These are phyloP conservation scores for Hysterangium stoloniferum DNA, from an alignment of 768 basidiomycete genomes.

Conservation along the genomic window DNA sequence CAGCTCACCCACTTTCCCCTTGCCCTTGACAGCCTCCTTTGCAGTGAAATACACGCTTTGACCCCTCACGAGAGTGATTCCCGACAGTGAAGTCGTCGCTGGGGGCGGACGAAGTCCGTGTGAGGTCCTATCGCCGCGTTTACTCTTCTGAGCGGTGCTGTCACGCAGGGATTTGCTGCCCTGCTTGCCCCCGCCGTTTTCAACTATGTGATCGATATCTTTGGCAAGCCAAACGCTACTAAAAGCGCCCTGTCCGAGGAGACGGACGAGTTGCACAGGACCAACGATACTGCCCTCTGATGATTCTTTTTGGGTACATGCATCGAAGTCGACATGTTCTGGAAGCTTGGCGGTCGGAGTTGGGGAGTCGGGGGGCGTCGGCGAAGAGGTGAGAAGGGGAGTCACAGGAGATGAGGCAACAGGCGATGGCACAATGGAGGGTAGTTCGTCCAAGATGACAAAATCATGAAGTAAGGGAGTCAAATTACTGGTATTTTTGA, in stretches of 20 bases:
- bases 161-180: slow-evolving; percentile 7
- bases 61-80: slow-evolving; percentile 1
- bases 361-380: not conserved
- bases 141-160: slow-evolving; percentile 13
- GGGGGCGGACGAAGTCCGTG: slow-evolving; percentile 13
- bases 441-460: not conserved
- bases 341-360: not conserved
- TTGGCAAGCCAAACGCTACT: slow-evolving; percentile 69
- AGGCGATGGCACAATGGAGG: not conserved
- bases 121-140: slow-evolving; percentile 19
- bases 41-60: slow-evolving; percentile 18
- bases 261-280: slow-evolving; percentile 40
- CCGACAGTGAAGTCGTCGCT: not conserved
- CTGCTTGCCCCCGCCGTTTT: not conserved
- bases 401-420: not conserved
- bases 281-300: slow-evolving; percentile 5
- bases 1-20: too few species aligned
- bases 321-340: not conserved
- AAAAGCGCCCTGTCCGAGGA: slow-evolving; percentile 67
- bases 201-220: slow-evolving; percentile 26
- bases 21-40: slow-evolving; percentile 15
- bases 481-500: too few species aligned
- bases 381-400: too few species aligned
- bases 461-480: too few species aligned
- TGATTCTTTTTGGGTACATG: too few species aligned